Conservation (phyloP, 306 rosid genomes). For the Prunus salicina region DNA sequence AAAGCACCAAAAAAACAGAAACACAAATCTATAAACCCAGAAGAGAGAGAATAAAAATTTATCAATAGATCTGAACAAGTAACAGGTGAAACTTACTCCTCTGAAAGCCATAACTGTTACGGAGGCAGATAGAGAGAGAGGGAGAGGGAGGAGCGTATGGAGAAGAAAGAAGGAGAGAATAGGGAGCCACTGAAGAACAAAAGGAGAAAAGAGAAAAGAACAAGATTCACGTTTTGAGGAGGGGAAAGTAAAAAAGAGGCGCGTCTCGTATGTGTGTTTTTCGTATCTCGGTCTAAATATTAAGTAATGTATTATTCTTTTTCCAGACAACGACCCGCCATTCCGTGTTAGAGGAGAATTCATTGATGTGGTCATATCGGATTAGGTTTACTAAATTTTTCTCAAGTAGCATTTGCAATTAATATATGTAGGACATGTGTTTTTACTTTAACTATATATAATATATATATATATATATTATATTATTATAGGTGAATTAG, state of each 20-base stretch:
- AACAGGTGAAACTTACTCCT: slow-evolving; percentile 31
- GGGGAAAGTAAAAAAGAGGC: neutral
- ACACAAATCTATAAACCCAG: neutral
- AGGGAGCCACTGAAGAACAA: neutral
- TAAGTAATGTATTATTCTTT: no score
- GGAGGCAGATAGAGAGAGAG: slow-evolving; percentile 5
- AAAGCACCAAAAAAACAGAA: neutral
- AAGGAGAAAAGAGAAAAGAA: neutral
- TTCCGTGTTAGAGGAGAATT: neutral
- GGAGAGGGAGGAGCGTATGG: slow-evolving; percentile 12
- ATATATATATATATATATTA: no score
- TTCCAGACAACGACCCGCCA: neutral
- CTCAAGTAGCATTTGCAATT: no score
- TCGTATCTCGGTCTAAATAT: neutral
- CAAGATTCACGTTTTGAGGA: slow-evolving; percentile 14
- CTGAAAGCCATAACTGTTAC: slow-evolving; percentile 58
- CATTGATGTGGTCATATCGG: neutral
- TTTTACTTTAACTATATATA: no score
- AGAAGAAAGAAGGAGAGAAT: slow-evolving; percentile 16
- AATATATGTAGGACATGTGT: no score
- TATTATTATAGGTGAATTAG: no score
- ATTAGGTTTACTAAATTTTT: neutral
- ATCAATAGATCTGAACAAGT: neutral
- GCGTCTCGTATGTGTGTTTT: neutral
- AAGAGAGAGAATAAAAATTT: neutral